Base-by-base conservation (phyloP, 345 rosid species). In the Laguncularia racemosa region DNA sequence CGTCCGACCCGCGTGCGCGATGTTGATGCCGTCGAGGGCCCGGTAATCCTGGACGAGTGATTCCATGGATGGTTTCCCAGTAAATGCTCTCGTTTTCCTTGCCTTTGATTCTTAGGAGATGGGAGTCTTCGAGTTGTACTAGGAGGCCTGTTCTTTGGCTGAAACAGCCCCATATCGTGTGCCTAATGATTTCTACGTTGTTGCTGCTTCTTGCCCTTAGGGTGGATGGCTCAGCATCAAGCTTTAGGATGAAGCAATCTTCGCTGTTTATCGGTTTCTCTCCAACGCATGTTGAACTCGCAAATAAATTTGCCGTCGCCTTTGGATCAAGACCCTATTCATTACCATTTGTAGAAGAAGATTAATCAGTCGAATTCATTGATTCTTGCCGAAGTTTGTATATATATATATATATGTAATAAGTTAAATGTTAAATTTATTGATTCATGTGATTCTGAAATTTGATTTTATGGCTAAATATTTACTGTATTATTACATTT, bases 41-140 rank as follows among this genome's bases (percentile, higher is more conserved):
- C 82, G 74, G 61, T 93, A 93, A 58, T 93, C 97, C 62, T 82
- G 78, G 55, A 93, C 74, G 16, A 45, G 6, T 6, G 99, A 86
- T 19, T 86, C 96, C 97, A 93, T 89, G 43, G 88, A n/a, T 80
- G 1, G 99, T 93, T 76, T 93, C 89, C 97, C 99, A 93, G 43
- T 76, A 87, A 16, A 93, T 66, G 74, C 80, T 75, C 56, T 77
- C 79, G 13, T 58, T 74, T 14, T 74, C 78, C 11, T 74, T 47
- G 26, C 88, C 53, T 72, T 78, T 80, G 63, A 93, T 85, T 60
- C 87, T 65, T 10, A 93, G 76, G 12, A 89, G 82, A 52, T 93
- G 96, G 26, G 88, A 82, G 63, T 93, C 99, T 55, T 93, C 88
- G 2, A 93, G 68, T 14, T 78, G 91, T 59, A 82, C 74, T 0